Evolutionary conservation across 2,329 filamentous ascomycete genomes (phyloP).

Genomic region (Didymella sp.): DNA sequence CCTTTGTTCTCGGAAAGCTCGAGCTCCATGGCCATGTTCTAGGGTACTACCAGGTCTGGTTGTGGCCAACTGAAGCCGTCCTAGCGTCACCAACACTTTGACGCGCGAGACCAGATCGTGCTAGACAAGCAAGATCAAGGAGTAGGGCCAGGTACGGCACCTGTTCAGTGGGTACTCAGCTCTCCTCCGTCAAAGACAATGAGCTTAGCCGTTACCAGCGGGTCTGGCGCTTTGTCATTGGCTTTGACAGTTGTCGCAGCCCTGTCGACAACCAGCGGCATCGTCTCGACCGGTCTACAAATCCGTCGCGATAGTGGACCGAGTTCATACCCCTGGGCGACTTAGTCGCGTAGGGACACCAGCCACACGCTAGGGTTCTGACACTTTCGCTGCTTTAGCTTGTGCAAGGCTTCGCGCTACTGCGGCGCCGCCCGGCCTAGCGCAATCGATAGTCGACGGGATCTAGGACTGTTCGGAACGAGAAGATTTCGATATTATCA

Average conservation of each 20-base stretch:
- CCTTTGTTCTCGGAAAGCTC: conserved; percentile 9
- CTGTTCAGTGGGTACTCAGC: conserved; percentile 15
- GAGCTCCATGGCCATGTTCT: conserved; percentile 17
- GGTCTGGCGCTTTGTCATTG: conserved; percentile 2
- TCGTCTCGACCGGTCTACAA: conserved; percentile 8
- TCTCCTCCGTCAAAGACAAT: background rate
- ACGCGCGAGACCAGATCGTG: conserved; percentile 11
- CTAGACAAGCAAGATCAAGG: conserved; percentile 10
- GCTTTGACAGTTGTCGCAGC: conserved; percentile 1
- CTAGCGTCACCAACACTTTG: conserved; percentile 20
- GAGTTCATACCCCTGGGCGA: conserved; percentile 5
- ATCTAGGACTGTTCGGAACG: conserved; percentile 5
- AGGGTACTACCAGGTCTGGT: conserved; percentile 17
- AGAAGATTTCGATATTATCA: conserved; percentile 12
- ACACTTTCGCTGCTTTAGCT: conserved; percentile 13
- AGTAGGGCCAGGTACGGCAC: conserved; percentile 6
- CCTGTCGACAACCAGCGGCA: conserved; percentile 2
- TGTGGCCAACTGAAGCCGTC: conserved; percentile 8
- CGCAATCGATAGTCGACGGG: conserved; percentile 15
- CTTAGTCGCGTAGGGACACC: conserved; percentile 9
- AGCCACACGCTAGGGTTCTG: conserved; percentile 13
- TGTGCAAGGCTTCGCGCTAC: conserved; percentile 12
- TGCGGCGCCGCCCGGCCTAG: conserved; percentile 20
- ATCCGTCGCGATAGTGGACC: conserved; percentile 5
- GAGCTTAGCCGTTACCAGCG: conserved; percentile 8